Evolutionary conservation across 352 stramenopile genomes (phyloP).

Genomic region (Thalassiosira livingstoniorum): DNA sequence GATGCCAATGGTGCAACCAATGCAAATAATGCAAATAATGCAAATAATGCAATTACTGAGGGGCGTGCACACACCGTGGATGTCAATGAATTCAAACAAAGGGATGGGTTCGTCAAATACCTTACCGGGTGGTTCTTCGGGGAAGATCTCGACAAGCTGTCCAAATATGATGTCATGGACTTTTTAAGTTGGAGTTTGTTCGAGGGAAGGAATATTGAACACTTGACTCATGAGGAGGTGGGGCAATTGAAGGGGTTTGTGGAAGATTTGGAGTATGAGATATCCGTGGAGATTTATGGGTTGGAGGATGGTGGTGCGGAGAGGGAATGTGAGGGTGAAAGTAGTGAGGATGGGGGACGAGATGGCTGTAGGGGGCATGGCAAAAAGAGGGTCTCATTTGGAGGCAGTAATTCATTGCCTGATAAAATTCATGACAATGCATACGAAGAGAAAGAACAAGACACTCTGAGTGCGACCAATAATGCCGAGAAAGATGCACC

Average conservation of each 20-base stretch:
- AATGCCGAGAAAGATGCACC: too few relatives aligned
- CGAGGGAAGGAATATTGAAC: slow-evolving; percentile 83
- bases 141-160: slow-evolving; percentile 74
- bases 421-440: slow-evolving; percentile 15
- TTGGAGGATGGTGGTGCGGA: slow-evolving; percentile 1
- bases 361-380: too few relatives aligned
- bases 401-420: too few relatives aligned
- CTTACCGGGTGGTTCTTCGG: slow-evolving; percentile 85
- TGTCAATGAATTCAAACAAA: too few relatives aligned
- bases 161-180: slow-evolving; percentile 80
- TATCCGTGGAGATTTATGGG: slow-evolving; percentile 74
- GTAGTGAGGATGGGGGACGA: too few relatives aligned
- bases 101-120: slow-evolving; percentile 63
- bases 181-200: slow-evolving; percentile 84
- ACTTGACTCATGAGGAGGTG: slow-evolving; percentile 79
- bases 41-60: too few relatives aligned
- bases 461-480: too few relatives aligned
- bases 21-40: too few relatives aligned
- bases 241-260: slow-evolving; percentile 73
- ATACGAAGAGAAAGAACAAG: not conserved
- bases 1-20: too few relatives aligned
- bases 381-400: too few relatives aligned
- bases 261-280: slow-evolving; percentile 70
- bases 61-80: too few relatives aligned
- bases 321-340: slow-evolving; percentile 5